These are phyloP conservation scores for Grosmannia penicillata DNA, from an alignment of 2,329 filamentous ascomycete genomes.

Conservation along the genomic window DNA sequence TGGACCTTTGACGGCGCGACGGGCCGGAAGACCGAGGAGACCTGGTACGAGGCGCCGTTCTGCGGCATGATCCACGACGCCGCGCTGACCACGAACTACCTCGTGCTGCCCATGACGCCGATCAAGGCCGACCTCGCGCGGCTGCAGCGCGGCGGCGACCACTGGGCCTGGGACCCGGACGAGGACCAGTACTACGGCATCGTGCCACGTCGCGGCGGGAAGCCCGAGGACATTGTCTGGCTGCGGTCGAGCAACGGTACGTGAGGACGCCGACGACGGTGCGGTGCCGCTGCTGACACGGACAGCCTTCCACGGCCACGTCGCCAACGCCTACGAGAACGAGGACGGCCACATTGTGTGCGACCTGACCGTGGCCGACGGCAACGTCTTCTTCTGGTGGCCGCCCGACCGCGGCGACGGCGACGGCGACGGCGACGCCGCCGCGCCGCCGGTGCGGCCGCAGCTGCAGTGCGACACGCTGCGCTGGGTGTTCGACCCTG, in stretches of 20 bases:
- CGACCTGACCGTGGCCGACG: conserved; percentile 26
- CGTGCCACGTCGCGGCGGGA: conserved; percentile 32
- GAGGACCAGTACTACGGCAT: conserved; percentile 41
- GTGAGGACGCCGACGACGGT: no score
- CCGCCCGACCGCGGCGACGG: conserved; percentile 18
- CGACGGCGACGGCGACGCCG: conserved; percentile 5
- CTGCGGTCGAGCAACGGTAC: conserved; percentile 34
- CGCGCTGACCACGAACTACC: conserved; percentile 29
- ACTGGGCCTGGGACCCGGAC: conserved; percentile 36
- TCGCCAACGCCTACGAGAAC: conserved; percentile 32
- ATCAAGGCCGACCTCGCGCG: conserved; percentile 28
- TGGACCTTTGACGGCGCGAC: conserved; percentile 27
- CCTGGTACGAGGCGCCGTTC: conserved; percentile 33
- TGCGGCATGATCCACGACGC: conserved; percentile 39
- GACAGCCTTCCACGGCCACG: conserved; percentile 29
- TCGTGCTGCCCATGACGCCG: conserved; percentile 31
- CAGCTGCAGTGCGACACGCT: conserved; percentile 24
- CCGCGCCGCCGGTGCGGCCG: conserved; percentile 14
- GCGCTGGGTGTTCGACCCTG: conserved; percentile 25
- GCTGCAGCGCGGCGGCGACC: conserved; percentile 29
- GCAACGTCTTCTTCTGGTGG: conserved; percentile 32
- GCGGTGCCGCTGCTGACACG: no score
- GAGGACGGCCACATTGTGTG: conserved; percentile 27
- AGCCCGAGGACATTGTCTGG: conserved; percentile 37
- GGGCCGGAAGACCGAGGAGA: conserved; percentile 29